A percentile compares a stretch with the other conserved stretches of the same genome.
phyloP scores from a whole-genome alignment of 192 early-diverging fungal genomes.

The Linnemannia hyalina region DNA sequence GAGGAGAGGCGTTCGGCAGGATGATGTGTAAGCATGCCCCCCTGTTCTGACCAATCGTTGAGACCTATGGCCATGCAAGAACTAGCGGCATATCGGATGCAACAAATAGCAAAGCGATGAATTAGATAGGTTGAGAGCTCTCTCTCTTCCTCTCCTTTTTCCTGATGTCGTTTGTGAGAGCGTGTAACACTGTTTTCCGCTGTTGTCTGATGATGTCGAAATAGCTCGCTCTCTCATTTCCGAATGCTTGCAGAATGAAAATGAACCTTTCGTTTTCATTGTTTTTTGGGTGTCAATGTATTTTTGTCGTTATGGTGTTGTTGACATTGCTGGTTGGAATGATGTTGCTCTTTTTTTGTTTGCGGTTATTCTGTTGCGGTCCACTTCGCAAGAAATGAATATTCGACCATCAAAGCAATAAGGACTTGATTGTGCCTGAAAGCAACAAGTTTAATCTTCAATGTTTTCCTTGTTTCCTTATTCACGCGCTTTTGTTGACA shows the following conservation, averaged over 20 bases:
- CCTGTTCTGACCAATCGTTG: neutral
- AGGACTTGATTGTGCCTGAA: no score
- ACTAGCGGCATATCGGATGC: neutral
- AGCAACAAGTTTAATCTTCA: no score
- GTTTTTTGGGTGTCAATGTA: neutral
- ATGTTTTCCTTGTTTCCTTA: no score
- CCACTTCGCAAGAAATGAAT: no score
- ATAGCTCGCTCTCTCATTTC: neutral
- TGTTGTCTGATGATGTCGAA: neutral
- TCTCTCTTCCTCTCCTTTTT: neutral
- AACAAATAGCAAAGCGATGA: neutral
- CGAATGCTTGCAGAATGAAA: neutral
- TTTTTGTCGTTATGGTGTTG: neutral
- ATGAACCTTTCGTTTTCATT: neutral
- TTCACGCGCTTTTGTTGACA: no score
- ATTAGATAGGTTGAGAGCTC: neutral
- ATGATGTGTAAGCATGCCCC: constrained; percentile 7
- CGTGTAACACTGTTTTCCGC: neutral
- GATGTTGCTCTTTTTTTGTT: no score
- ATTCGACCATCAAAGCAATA: no score
- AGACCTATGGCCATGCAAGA: neutral
- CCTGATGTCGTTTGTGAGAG: neutral
- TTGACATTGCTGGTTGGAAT: no score
- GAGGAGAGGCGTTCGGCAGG: neutral
- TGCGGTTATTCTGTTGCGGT: no score